Evolutionary conservation across 2,329 filamentous ascomycete genomes (phyloP).

Genomic region (Fusarium agapanthi): DNA sequence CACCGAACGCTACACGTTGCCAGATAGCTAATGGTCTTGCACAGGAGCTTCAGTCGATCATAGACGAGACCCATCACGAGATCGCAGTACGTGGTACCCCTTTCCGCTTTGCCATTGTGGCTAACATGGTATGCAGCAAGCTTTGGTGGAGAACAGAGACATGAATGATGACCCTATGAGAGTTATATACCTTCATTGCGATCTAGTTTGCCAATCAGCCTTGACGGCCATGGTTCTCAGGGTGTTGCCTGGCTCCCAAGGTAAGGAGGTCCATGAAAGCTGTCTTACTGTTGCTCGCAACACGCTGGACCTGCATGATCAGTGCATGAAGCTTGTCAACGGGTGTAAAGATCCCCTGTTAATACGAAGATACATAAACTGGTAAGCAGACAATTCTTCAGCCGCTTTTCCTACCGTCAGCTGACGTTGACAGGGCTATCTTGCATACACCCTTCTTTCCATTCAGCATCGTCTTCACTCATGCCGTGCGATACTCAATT

Average conservation of each 20-base stretch:
- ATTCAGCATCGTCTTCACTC: constrained; percentile 50
- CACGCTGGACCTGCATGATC: constrained; percentile 46
- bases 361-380: constrained; percentile 49
- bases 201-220: constrained; percentile 48
- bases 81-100: constrained; percentile 2
- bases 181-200: constrained; percentile 44
- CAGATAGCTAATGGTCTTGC: neutral
- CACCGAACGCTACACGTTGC: neutral
- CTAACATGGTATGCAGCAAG: constrained; percentile 8
- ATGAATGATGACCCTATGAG: constrained; percentile 37
- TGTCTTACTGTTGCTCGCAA: constrained; percentile 47
- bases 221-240: constrained; percentile 47
- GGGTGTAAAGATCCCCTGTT: constrained; percentile 41
- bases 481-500: constrained; percentile 37
- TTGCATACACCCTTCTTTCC: constrained; percentile 49
- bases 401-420: neutral
- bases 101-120: accelerated
- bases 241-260: constrained; percentile 23
- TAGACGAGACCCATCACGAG: constrained; percentile 15
- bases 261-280: constrained; percentile 20
- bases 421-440: constrained; percentile 44
- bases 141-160: neutral
- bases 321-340: constrained; percentile 42
- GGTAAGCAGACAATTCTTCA: constrained; percentile 31
- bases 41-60: constrained; percentile 9